Evolutionary conservation across 139 green algal species (phyloP), one percentile per base, ranked within the genome.

Genomic region (Diplosphaera chodatii): DNA sequence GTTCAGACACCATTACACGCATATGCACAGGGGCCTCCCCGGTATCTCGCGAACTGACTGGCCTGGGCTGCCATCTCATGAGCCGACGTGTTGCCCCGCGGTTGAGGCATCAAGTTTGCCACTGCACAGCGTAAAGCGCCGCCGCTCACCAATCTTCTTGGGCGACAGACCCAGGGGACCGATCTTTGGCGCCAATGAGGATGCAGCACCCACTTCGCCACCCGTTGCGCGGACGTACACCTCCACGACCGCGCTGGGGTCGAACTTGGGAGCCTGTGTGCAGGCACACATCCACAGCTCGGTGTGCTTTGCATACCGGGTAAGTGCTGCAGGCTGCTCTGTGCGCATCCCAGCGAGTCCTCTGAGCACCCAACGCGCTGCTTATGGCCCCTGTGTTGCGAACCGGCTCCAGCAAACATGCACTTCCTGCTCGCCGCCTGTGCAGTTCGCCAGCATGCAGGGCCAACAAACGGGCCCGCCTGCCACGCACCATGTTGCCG

Each of bases 141-240:
- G 22, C 5, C 2, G 48, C 76, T 96, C 90, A 80, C 91, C 88
- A 78, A 98, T 89, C 91, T 99, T 99, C 88, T 99, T 99, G 64
- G 96, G 96, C 29, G 96, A 99, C 63, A 99, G 90, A 89, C 96
- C 96, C 67, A 99, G 91, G 37, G 96, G 96, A 86, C 96, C 96
- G 72, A 99, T 98, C 90, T 99, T 99, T 33, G 96, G 96, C 23
- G 96, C 96, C 18, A 99, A 85, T 0, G 96, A 98, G 4, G 93
- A 98, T 28, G 96, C 96, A 59, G 96, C 96, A 80, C 96, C 96
- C 13, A 99, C 93, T 81, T 99, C 96, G 55, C 93, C 93, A 67
- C 96, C 96, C 34, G 96, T 99, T 48, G 94, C 95, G 64, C 95
- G 89, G 68, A 99, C 89, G 74, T 93, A 99, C 67, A 99, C 92